Percentiles rank a stretch among this genome's conserved stretches.
Evolutionary conservation across 2,329 filamentous ascomycete species (phyloP).

Genomic region (Cladophialophora carrionii): DNA sequence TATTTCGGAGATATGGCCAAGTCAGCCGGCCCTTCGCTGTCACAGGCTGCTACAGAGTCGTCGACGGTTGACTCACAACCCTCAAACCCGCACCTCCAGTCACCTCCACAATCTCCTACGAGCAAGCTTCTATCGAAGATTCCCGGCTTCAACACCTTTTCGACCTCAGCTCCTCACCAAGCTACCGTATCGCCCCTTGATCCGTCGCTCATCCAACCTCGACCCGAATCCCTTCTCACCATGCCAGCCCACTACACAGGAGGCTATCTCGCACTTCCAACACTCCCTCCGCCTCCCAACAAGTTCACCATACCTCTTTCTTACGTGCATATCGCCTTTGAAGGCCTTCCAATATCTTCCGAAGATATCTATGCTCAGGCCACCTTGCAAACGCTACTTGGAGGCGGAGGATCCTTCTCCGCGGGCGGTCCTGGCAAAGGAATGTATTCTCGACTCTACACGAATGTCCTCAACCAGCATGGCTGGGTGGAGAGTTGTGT

Average conservation of each 20-base stretch:
- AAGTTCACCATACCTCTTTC: constrained; percentile 79
- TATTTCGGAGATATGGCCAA: constrained; percentile 89
- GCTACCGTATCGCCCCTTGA: constrained; percentile 62
- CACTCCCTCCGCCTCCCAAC: constrained; percentile 75
- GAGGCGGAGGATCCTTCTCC: constrained; percentile 93
- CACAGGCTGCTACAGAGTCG: constrained; percentile 25
- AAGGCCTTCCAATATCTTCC: constrained; percentile 86
- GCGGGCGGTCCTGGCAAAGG: constrained; percentile 96
- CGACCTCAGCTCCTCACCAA: constrained; percentile 69
- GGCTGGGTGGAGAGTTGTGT: constrained; percentile 96
- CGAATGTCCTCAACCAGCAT: constrained; percentile 95
- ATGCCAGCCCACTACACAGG: constrained; percentile 83
- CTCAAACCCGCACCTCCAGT: constrained; percentile 44
- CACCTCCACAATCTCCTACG: constrained; percentile 43
- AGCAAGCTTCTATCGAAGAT: constrained; percentile 74
- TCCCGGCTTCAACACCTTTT: constrained; percentile 87
- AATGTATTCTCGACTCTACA: constrained; percentile 98
- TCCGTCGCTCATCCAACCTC: constrained; percentile 49
- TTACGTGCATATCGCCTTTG: constrained; percentile 94
- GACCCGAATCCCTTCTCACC: constrained; percentile 60
- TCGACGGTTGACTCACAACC: constrained; percentile 46
- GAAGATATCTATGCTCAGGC: constrained; percentile 96
- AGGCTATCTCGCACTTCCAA: constrained; percentile 83
- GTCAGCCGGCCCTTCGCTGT: constrained; percentile 35
- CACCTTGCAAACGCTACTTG: constrained; percentile 91